These are phyloP conservation scores for Dunaliella primolecta DNA, from an alignment of 139 green algal genomes.

Conservation along the genomic window DNA sequence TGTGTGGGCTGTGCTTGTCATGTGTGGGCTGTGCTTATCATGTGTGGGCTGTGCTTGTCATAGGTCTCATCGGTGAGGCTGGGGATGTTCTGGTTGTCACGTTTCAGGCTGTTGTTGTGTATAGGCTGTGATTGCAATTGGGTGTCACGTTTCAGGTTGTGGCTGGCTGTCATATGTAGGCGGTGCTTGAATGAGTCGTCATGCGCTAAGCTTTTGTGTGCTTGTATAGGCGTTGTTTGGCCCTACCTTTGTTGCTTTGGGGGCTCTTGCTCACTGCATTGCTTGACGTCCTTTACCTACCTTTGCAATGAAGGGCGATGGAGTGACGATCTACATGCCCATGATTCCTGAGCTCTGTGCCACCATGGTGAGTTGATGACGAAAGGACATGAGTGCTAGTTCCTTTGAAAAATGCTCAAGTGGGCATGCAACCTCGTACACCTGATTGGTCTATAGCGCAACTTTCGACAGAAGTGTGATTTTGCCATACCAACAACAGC, in stretches of 20 bases:
- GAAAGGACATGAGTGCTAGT: neutral
- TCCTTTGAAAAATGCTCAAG: neutral
- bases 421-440: neutral
- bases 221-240: neutral
- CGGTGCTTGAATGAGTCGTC: neutral
- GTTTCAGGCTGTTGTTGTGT: neutral
- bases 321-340: slow-evolving; percentile 94
- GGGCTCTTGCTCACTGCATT: no score
- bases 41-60: no score
- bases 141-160: neutral
- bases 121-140: neutral
- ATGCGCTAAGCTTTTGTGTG: neutral
- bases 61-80: no score
- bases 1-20: no score
- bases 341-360: slow-evolving; percentile 80
- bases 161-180: neutral
- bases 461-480: neutral
- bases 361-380: slow-evolving; percentile 51
- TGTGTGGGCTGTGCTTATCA: no score
- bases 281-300: no score
- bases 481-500: no score
- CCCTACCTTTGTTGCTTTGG: neutral
- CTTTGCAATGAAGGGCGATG: slow-evolving; percentile 76
- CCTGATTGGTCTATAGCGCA: neutral
- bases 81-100: no score